A percentile compares a stretch with the other conserved stretches of the same genome.
Conservation (phyloP, 23 red algal species). For the Cyanidioschyzon merolae region DNA sequence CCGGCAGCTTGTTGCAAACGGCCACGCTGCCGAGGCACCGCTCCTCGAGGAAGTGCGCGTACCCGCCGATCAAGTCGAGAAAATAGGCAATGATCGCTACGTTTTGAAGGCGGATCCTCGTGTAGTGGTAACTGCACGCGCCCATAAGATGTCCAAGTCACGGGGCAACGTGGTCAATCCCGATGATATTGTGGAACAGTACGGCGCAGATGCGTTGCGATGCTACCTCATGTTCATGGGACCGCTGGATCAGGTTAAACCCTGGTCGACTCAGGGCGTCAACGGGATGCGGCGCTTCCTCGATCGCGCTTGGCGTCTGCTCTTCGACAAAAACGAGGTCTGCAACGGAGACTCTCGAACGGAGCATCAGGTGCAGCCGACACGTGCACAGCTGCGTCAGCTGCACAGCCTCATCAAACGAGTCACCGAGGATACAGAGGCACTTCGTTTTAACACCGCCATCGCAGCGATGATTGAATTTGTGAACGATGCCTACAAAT, state of each 20-base stretch:
- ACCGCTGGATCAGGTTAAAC: conserved; percentile 94
- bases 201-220: conserved; percentile 84
- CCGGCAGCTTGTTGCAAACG: not conserved
- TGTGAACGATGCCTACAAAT: conserved; percentile 82
- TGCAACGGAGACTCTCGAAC: conserved; percentile 21
- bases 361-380: conserved; percentile 23
- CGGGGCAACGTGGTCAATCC: conserved; percentile 99
- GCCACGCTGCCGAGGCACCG: not conserved
- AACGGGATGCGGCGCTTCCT: conserved; percentile 86
- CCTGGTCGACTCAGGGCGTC: conserved; percentile 64
- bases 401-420: conserved; percentile 69
- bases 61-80: conserved; percentile 40
- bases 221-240: conserved; percentile 99
- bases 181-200: conserved; percentile 58
- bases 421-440: conserved; percentile 72
- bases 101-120: conserved; percentile 36
- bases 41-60: conserved; percentile 34
- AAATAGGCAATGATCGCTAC: conserved; percentile 37
- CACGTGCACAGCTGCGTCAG: conserved; percentile 49
- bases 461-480: conserved; percentile 94
- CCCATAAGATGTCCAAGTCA: conserved; percentile 98
- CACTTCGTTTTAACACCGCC: conserved; percentile 90
- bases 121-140: conserved; percentile 52
- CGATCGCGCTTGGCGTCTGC: conserved; percentile 66
- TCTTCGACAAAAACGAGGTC: conserved; percentile 14